Conservation (phyloP, 139 green algal species). For the Desmodesmus armatus region DNA sequence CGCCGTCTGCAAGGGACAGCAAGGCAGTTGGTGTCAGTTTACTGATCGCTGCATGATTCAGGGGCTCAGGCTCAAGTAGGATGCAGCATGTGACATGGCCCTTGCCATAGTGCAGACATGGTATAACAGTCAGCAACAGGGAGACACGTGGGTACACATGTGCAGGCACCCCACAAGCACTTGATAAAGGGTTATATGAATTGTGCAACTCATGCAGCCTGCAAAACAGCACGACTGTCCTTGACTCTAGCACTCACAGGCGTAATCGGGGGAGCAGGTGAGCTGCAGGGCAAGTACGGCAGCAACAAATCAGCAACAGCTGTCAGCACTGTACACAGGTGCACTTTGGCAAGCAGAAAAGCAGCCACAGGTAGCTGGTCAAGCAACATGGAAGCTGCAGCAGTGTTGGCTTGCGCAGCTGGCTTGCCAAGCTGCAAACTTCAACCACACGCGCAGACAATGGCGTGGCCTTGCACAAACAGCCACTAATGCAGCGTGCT, state of each 20-base stretch:
- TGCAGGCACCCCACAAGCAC: background rate
- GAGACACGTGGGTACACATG: background rate
- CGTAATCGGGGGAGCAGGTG: constrained; percentile 73
- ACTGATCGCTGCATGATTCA: constrained; percentile 70
- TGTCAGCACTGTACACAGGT: too few relatives aligned
- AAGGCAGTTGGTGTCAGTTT: background rate
- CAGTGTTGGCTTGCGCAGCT: too few relatives aligned
- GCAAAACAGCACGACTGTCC: background rate
- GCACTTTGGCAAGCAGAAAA: too few relatives aligned
- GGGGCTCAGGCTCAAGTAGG: constrained; percentile 71
- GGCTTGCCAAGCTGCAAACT: too few relatives aligned
- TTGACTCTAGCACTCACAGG: constrained; percentile 19
- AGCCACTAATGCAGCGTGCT: too few relatives aligned
- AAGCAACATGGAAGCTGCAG: too few relatives aligned
- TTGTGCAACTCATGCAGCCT: background rate
- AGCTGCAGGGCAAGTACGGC: too few relatives aligned
- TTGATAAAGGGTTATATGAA: background rate
- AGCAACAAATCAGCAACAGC: too few relatives aligned
- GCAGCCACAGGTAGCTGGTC: too few relatives aligned
- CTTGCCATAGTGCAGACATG: background rate
- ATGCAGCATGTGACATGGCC: constrained; percentile 61
- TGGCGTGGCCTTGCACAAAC: too few relatives aligned
- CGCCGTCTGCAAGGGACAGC: constrained; percentile 50
- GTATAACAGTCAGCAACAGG: constrained; percentile 25
- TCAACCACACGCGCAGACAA: too few relatives aligned